Conservation (phyloP, 2,329 filamentous ascomycete species). For the Westerdykella sp. region DNA sequence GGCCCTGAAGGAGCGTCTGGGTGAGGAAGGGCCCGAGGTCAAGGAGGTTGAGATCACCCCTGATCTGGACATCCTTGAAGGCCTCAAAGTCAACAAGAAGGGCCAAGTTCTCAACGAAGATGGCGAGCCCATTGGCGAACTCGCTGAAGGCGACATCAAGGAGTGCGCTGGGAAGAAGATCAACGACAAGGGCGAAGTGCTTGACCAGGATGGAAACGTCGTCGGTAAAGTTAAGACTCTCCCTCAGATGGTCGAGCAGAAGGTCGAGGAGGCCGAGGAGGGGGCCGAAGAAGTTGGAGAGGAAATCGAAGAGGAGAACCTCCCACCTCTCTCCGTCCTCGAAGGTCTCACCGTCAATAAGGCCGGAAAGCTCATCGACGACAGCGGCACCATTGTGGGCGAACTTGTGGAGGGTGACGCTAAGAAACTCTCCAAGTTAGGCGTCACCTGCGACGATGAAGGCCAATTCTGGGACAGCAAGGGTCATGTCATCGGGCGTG, state of each 20-base stretch:
- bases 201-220: slow-evolving; percentile 58
- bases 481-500: slow-evolving; percentile 47
- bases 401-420: slow-evolving; percentile 47
- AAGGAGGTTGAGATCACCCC: slow-evolving; percentile 38
- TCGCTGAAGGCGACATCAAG: slow-evolving; percentile 52
- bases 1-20: slow-evolving; percentile 41
- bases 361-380: slow-evolving; percentile 45
- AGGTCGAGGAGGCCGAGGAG: slow-evolving; percentile 27
- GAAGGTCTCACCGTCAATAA: slow-evolving; percentile 48
- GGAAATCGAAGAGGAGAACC: slow-evolving; percentile 29
- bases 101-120: slow-evolving; percentile 49
- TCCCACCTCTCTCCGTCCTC: slow-evolving; percentile 45
- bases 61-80: slow-evolving; percentile 45
- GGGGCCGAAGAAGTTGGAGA: slow-evolving; percentile 27
- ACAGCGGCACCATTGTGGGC: slow-evolving; percentile 43
- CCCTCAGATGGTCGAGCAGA: slow-evolving; percentile 38
- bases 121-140: slow-evolving; percentile 49
- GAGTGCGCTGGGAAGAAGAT: slow-evolving; percentile 61
- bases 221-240: slow-evolving; percentile 55
- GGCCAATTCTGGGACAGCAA: slow-evolving; percentile 51
- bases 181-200: slow-evolving; percentile 58
- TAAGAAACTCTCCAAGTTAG: slow-evolving; percentile 49
- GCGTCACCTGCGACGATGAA: slow-evolving; percentile 40
- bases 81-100: slow-evolving; percentile 55
- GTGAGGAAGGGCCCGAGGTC: slow-evolving; percentile 41